Percentiles rank a stretch among this genome's conserved stretches.
These are phyloP conservation scores for Hanseniaspora occidentalis DNA, from an alignment of 805 yeast genomes.

Conservation along the genomic window DNA sequence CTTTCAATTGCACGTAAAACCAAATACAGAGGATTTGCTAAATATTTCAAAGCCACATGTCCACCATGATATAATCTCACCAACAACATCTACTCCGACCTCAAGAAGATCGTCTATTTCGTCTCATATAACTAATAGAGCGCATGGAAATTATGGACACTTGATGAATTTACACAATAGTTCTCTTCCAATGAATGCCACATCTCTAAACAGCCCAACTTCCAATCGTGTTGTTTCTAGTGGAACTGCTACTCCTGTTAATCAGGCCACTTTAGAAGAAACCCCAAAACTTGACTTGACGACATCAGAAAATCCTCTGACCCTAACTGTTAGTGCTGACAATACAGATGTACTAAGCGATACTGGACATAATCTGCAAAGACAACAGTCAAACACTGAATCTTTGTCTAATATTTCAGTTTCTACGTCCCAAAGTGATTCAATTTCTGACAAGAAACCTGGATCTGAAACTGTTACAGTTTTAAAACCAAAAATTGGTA, in stretches of 20 bases:
- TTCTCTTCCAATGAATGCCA: too few relatives aligned
- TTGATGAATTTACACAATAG: not conserved
- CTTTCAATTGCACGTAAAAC: not conserved
- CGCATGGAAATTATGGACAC: not conserved
- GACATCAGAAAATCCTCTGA: too few relatives aligned
- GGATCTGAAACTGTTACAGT: slow-evolving; percentile 2
- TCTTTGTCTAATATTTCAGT: too few relatives aligned
- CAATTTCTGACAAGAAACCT: slow-evolving; percentile 8
- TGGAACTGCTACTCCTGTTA: too few relatives aligned
- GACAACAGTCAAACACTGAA: too few relatives aligned
- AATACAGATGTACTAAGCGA: too few relatives aligned
- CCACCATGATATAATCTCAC: not conserved
- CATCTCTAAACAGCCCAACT: too few relatives aligned
- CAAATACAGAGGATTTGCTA: not conserved
- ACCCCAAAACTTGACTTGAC: too few relatives aligned
- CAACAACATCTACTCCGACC: not conserved
- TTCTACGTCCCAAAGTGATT: not conserved
- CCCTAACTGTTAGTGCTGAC: too few relatives aligned
- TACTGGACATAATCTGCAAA: too few relatives aligned
- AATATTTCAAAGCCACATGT: not conserved
- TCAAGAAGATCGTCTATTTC: not conserved
- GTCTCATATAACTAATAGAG: not conserved
- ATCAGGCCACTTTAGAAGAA: too few relatives aligned
- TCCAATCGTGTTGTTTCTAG: too few relatives aligned
- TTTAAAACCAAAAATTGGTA: slow-evolving; percentile 59